Evolutionary conservation across 306 rosid species (phyloP), one percentile per base, ranked within the genome.

Genomic region (Abrus pulchellus): DNA sequence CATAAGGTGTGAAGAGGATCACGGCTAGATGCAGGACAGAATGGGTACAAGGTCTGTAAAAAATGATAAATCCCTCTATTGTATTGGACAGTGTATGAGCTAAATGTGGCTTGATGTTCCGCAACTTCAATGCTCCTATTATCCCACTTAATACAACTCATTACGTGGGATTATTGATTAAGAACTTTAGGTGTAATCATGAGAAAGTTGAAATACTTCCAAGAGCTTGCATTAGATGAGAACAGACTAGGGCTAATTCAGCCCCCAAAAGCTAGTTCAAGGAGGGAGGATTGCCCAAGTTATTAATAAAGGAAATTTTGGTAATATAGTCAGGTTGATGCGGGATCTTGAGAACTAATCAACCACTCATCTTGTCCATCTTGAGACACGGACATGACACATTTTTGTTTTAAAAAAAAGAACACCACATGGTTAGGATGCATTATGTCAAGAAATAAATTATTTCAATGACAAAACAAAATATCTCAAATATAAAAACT

Each of bases 111-210:
- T 29, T 29, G 34, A 38, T 76, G 65, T 12, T 32, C 11, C 3
- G 3, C 12, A 20, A 38, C 54, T 50, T 36, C 44, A 77, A 48
- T 61, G 63, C 30, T 50, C 47, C 47, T 27, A 50, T 45, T 6
- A 59, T 79, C 71, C 61, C 53, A 11, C 30, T 34, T n/a, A 13
- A 52, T 52, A 4, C 0, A 11, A 36, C 40, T 36, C 40, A 59
- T 57, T 43, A 57, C 68, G 30, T 20, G 45, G 56, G 30, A 69
- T 57, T 28, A 20, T 20, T 43, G 43, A 67, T 66, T 48, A 66
- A 54, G 68, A 52, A 68, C 66, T 43, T 43, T 14, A 54, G 34
- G 33, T 55, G 38, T n/a, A 75, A 75, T 45, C 44, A 68, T n/a
- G 27, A 60, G 1, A 36, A 67, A 36, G 9, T 75, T 20, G 72